Evolutionary conservation across 2,329 filamentous ascomycete species (phyloP).

Genomic region (Colletotrichum nymphaeae): DNA sequence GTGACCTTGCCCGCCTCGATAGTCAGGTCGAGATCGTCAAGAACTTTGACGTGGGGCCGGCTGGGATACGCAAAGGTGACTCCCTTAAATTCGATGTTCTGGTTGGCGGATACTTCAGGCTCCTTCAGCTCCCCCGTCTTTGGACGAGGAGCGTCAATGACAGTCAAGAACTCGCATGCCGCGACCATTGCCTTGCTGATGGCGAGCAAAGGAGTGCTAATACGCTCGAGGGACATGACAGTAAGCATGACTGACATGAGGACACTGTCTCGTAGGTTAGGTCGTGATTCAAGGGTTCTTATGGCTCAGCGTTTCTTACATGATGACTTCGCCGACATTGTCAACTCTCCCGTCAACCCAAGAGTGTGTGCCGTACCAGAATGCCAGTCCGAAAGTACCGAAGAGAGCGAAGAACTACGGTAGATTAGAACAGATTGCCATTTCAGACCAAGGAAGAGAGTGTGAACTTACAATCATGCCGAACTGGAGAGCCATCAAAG

Average conservation of each 20-base stretch:
- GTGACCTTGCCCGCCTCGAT: slow-evolving; percentile 75
- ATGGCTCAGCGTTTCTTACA: slow-evolving; percentile 52
- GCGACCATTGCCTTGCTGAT: slow-evolving; percentile 68
- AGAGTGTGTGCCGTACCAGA: slow-evolving; percentile 71
- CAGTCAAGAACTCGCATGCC: slow-evolving; percentile 67
- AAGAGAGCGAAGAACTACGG: slow-evolving; percentile 64
- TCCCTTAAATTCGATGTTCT: slow-evolving; percentile 64
- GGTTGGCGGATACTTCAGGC: slow-evolving; percentile 50
- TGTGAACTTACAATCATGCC: slow-evolving; percentile 55
- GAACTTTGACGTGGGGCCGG: slow-evolving; percentile 71
- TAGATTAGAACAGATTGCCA: slow-evolving; percentile 29
- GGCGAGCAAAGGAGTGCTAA: slow-evolving; percentile 69
- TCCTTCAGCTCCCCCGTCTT: slow-evolving; percentile 48
- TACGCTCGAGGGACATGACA: slow-evolving; percentile 66
- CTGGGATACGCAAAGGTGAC: slow-evolving; percentile 81
- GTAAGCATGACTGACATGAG: slow-evolving; percentile 70
- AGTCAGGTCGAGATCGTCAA: slow-evolving; percentile 68
- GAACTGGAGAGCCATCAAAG: slow-evolving; percentile 64
- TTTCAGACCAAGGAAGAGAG: not conserved
- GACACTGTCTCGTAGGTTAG: slow-evolving; percentile 47
- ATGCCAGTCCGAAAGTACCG: slow-evolving; percentile 65
- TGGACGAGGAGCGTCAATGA: slow-evolving; percentile 61
- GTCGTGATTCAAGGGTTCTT: not conserved
- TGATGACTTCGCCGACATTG: slow-evolving; percentile 64
- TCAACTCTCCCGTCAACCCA: slow-evolving; percentile 58